phyloP scores from a whole-genome alignment of 2,329 filamentous ascomycete species.

The Colletotrichum tanaceti region DNA sequence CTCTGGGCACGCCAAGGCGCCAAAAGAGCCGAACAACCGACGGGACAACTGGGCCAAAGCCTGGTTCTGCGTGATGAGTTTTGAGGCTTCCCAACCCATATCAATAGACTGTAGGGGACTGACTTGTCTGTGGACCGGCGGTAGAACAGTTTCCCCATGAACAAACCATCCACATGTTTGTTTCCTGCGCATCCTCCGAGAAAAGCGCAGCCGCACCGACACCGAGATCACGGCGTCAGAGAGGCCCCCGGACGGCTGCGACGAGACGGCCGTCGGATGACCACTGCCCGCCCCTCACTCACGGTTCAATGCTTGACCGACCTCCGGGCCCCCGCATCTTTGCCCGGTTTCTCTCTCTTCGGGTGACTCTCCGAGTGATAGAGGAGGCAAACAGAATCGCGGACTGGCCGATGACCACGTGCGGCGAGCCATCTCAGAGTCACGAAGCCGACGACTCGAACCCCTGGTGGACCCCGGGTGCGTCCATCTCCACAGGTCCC shows the following conservation, averaged over 20 bases:
- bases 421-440: constrained; percentile 10
- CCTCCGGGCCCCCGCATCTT: neutral
- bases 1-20: constrained; percentile 30
- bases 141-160: neutral
- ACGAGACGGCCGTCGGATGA: constrained; percentile 5
- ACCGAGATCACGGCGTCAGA: constrained; percentile 29
- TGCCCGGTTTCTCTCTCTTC: neutral
- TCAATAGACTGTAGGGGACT: too few species aligned
- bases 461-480: constrained; percentile 2
- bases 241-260: constrained; percentile 1
- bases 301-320: too few species aligned
- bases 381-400: neutral
- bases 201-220: constrained; percentile 29
- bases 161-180: constrained; percentile 1
- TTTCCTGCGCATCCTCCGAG: constrained; percentile 17
- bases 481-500: neutral
- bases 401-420: constrained; percentile 31
- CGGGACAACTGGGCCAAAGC: neutral
- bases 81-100: constrained; percentile 23
- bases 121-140: too few species aligned
- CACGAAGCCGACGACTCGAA: neutral
- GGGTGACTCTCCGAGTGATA: too few species aligned
- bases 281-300: neutral
- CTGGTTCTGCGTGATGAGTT: neutral
- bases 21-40: constrained; percentile 27